Evolutionary conservation across 768 basidiomycete species (phyloP).

Genomic region (Leccinum broughii): DNA sequence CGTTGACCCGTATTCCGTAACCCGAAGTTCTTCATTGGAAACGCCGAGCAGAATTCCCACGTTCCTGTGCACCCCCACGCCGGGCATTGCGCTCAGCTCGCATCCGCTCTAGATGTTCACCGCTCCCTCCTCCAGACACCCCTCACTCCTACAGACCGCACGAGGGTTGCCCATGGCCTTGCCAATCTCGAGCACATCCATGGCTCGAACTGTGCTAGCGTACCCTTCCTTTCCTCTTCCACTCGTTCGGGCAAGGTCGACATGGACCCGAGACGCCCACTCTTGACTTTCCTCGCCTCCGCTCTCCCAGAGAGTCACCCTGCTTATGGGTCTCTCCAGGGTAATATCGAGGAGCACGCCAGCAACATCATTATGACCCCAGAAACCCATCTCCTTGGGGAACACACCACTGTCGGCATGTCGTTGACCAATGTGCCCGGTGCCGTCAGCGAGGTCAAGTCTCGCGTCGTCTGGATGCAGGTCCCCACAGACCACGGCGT

Average conservation of each 20-base stretch:
- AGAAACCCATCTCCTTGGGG: no score
- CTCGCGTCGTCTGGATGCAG: slow-evolving; percentile 77
- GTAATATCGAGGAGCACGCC: slow-evolving; percentile 42
- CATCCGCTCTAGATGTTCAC: slow-evolving; percentile 33
- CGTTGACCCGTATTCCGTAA: slow-evolving; percentile 11
- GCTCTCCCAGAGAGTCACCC: slow-evolving; percentile 54
- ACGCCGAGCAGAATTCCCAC: slow-evolving; percentile 32
- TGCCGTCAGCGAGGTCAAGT: slow-evolving; percentile 60
- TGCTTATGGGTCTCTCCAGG: slow-evolving; percentile 45
- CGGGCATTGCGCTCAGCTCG: slow-evolving; percentile 51
- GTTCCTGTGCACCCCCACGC: slow-evolving; percentile 47
- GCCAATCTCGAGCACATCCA: slow-evolving; percentile 45
- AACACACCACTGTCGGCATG: no score
- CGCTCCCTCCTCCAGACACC: slow-evolving; percentile 30
- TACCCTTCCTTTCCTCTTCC: no score
- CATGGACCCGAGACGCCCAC: slow-evolving; percentile 50
- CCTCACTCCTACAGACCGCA: slow-evolving; percentile 13
- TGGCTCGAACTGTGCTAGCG: slow-evolving; percentile 5
- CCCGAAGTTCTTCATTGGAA: slow-evolving; percentile 74
- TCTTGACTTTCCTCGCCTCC: slow-evolving; percentile 77
- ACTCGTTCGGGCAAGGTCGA: slow-evolving; percentile 12
- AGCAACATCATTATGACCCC: no score
- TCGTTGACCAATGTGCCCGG: no score
- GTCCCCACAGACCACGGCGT: slow-evolving; percentile 67
- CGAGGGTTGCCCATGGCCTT: slow-evolving; percentile 18